Evolutionary conservation across 345 rosid genomes (phyloP), one percentile per base, ranked within the genome.

Genomic region (Turritis glabra): DNA sequence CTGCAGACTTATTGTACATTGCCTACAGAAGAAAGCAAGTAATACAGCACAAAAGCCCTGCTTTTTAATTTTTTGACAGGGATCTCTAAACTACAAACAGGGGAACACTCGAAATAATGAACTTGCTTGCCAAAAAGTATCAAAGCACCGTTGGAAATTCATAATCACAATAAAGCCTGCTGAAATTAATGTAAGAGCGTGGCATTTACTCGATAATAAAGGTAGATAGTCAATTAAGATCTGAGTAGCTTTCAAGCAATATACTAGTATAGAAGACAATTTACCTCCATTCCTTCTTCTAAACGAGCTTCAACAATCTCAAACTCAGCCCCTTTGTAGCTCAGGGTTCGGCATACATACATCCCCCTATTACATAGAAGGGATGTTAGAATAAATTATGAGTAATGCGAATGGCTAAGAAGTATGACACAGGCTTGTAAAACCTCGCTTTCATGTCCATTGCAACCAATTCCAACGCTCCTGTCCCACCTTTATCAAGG

Each of bases 401-500:
- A 62, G 60, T 18, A 58, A 72, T 29, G 53, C 3, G 32, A 35
- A 51, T 67, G 32, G 46, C 64, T 44, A 12, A 60, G 4, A 59
- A 56, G 55, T 51, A 46, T 70, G 66, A 58, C 67, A 37, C 35
- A 69, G 67, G 64, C 72, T 72, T 58, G 21, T 66, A 57, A 70
- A 71, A 93, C 99, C 99, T 91, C 41, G 97, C 97, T 90, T 95
- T 95, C 99, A 95, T 95, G 85, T 95, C 99, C 99, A 95, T 95
- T 56, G 99, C 99, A 80, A 95, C 97, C 80, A 95, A 95, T 84
- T 95, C 99, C 78, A 95, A 76, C 8, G 99, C 97, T 46, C 99
- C 99, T 57, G 90, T 97, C 35, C 99, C 99, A 40, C 99, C 97
- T 80, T 95, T 95, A 50, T 95, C 99, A 74, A 95, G 85, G 73